Evolutionary conservation across 805 yeast species (phyloP).

Genomic region (Starmerella apis): DNA sequence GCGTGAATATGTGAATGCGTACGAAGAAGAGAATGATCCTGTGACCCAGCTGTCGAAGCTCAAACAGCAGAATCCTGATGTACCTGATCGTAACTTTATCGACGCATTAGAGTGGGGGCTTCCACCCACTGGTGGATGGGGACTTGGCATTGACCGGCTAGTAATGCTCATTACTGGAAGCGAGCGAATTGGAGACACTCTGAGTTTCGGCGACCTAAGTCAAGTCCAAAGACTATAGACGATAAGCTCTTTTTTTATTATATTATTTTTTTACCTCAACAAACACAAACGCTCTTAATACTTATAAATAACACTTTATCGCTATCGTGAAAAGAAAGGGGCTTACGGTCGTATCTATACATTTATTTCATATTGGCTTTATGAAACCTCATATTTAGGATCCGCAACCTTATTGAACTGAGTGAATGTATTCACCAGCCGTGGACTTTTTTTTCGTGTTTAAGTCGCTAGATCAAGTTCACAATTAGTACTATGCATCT

Average conservation of each 20-base stretch:
- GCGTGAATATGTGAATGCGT: conserved; percentile 79
- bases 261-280: too few relatives aligned
- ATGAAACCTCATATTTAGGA: too few relatives aligned
- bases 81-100: conserved; percentile 65
- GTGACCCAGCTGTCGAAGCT: conserved; percentile 57
- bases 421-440: too few relatives aligned
- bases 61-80: conserved; percentile 40
- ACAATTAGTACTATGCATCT: too few relatives aligned
- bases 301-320: too few relatives aligned
- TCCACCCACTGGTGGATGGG: conserved; percentile 99
- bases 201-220: conserved; percentile 19
- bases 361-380: too few relatives aligned
- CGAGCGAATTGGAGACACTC: conserved; percentile 40
- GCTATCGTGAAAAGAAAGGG: too few relatives aligned
- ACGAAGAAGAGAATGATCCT: conserved; percentile 93
- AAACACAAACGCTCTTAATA: too few relatives aligned
- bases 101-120: conserved; percentile 80
- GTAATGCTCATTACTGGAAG: conserved; percentile 64
- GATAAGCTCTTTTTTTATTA: not conserved
- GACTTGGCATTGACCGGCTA: conserved; percentile 83
- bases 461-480: too few relatives aligned
- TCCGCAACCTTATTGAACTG: too few relatives aligned
- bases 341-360: too few relatives aligned
- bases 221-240: conserved; percentile 18
- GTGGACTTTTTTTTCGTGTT: too few relatives aligned